Conservation (phyloP, 345 rosid genomes). For the Eucalyptus tenuipes region DNA sequence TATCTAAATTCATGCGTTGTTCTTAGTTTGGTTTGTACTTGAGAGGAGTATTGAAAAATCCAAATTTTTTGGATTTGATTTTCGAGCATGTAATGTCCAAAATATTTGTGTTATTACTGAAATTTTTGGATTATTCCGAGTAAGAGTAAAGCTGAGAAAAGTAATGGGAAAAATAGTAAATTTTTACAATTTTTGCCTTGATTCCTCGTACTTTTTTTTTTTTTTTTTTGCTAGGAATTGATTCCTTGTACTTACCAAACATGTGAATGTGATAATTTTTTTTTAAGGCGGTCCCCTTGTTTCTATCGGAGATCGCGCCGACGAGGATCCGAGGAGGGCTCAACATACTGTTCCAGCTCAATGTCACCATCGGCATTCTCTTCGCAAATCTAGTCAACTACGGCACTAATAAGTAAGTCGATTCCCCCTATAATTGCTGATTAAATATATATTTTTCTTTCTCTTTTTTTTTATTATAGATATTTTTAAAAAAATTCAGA, state of each 20-base stretch:
- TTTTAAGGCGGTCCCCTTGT: slow-evolving; percentile 75
- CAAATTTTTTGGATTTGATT: neutral
- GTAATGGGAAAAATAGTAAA: neutral
- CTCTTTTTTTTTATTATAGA: neutral
- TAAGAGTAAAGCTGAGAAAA: neutral
- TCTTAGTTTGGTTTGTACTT: too few species aligned
- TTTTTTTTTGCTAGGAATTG: neutral
- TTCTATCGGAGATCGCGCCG: slow-evolving; percentile 95
- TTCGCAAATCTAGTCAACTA: slow-evolving; percentile 92
- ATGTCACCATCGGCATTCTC: slow-evolving; percentile 88
- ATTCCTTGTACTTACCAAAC: neutral
- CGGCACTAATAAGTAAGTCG: slow-evolving; percentile 74
- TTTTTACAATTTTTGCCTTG: neutral
- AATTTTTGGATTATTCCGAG: neutral
- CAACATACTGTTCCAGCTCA: slow-evolving; percentile 90
- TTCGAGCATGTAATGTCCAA: neutral
- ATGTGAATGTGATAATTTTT: neutral
- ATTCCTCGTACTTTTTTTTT: neutral
- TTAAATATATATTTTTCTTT: neutral
- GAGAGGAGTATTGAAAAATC: neutral
- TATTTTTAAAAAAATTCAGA: neutral
- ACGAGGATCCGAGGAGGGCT: slow-evolving; percentile 92
- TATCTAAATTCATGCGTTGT: neutral
- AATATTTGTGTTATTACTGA: neutral
- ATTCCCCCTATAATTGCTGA: neutral